Evolutionary conservation across 352 stramenopile species (phyloP).

Genomic region (Globisporangium solare): DNA sequence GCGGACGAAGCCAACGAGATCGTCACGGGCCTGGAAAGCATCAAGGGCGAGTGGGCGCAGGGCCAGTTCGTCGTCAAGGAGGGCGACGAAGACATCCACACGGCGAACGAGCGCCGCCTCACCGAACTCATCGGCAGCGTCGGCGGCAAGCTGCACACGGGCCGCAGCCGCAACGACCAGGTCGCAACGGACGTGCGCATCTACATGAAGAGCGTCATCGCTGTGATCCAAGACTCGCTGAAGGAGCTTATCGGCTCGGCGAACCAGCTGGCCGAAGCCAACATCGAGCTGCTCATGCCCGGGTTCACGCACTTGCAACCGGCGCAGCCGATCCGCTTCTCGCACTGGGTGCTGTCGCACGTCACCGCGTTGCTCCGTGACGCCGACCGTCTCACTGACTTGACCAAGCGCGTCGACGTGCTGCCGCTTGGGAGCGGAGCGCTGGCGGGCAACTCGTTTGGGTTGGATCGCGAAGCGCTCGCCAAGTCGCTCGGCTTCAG

Average conservation of each 20-base stretch:
- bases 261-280: constrained; percentile 82
- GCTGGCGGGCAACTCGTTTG: constrained; percentile 96
- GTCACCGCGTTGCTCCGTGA: constrained; percentile 92
- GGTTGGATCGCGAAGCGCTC: constrained; percentile 93
- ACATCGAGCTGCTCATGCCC: constrained; percentile 97
- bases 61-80: constrained; percentile 85
- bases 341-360: constrained; percentile 97
- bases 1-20: constrained; percentile 84
- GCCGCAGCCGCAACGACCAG: constrained; percentile 96
- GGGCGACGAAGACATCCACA: constrained; percentile 99
- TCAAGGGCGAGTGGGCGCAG: constrained; percentile 86
- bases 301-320: constrained; percentile 99
- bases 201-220: constrained; percentile 86
- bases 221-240: constrained; percentile 63
- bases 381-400: constrained; percentile 90
- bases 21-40: constrained; percentile 79
- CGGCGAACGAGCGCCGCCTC: constrained; percentile 97
- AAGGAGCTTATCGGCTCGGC: constrained; percentile 90
- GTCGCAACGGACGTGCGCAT: constrained; percentile 97
- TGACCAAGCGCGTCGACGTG: constrained; percentile 94
- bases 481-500: constrained; percentile 92
- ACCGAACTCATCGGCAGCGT: constrained; percentile 96
- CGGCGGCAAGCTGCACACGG: constrained; percentile 97
- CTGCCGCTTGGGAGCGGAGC: constrained; percentile 96
- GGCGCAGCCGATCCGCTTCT: constrained; percentile 97